A percentile compares a stretch with the other conserved stretches of the same genome.
phyloP scores from a whole-genome alignment of 192 early-diverging fungal species.

The Backusella tarrabulga region DNA sequence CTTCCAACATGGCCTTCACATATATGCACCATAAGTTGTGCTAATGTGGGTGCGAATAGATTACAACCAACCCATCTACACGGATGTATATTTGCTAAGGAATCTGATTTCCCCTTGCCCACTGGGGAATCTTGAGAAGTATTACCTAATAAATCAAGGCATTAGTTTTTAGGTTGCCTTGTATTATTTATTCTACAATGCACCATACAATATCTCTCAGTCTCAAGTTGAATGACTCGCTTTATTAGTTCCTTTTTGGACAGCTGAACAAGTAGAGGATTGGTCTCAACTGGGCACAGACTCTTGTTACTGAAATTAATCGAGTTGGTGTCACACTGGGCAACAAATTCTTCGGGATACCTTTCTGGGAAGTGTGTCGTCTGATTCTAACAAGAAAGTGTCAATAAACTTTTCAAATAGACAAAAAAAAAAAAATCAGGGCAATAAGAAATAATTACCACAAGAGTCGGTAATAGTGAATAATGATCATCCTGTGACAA shows the following conservation, averaged over 20 bases:
- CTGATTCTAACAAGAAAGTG: neutral
- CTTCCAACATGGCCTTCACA: slow-evolving; percentile 51
- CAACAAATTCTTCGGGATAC: neutral
- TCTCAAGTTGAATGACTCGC: slow-evolving; percentile 27
- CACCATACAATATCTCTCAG: slow-evolving; percentile 9
- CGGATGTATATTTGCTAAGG: slow-evolving; percentile 11
- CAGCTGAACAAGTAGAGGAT: slow-evolving; percentile 9
- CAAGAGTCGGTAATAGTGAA: neutral
- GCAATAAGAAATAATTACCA: neutral
- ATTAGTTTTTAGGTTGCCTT: neutral
- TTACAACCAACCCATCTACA: slow-evolving; percentile 7
- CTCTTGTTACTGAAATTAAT: neutral
- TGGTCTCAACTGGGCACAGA: neutral
- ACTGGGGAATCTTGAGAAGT: neutral
- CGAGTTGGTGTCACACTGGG: neutral
- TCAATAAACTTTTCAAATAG: neutral
- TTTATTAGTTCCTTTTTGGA: slow-evolving; percentile 20
- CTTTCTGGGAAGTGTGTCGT: neutral
- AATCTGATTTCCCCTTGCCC: slow-evolving; percentile 12
- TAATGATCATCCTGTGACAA: neutral
- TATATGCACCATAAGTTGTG: slow-evolving; percentile 42
- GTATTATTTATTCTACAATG: neutral
- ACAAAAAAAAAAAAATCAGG: neutral
- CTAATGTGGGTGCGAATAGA: neutral
- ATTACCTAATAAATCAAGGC: neutral